These are phyloP conservation scores for Gaeumannomyces sp. DNA, from an alignment of 2,329 filamentous ascomycete genomes.

Conservation along the genomic window DNA sequence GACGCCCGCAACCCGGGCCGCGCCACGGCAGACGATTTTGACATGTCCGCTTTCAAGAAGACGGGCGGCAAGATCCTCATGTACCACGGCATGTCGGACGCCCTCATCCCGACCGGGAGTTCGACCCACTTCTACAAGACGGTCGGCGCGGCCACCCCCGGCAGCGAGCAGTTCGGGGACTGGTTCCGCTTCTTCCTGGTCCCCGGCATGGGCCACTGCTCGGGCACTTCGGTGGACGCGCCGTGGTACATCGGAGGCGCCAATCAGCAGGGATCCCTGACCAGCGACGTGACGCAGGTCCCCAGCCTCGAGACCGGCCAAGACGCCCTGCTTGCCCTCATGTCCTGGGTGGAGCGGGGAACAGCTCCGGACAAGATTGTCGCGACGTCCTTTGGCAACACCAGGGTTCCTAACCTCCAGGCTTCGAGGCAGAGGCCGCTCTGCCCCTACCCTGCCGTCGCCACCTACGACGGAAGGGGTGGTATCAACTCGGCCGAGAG, in stretches of 20 bases:
- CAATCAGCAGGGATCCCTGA: conserved; percentile 22
- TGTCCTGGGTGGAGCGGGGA: conserved; percentile 32
- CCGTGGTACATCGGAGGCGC: conserved; percentile 34
- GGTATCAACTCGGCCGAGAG: conserved; percentile 22
- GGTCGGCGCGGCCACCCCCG: conserved; percentile 21
- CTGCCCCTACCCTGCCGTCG: conserved; percentile 28
- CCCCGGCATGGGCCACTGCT: conserved; percentile 49
- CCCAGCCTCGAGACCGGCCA: conserved; percentile 28
- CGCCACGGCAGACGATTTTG: conserved; percentile 31
- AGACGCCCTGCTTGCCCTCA: conserved; percentile 31
- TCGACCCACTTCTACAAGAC: conserved; percentile 29
- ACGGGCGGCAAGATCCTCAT: conserved; percentile 38
- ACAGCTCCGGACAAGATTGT: conserved; percentile 19
- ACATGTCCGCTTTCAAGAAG: conserved; percentile 31
- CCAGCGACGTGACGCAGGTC: conserved; percentile 17
- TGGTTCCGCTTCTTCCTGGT: conserved; percentile 48
- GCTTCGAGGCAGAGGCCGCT: conserved; percentile 31
- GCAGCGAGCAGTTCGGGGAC: conserved; percentile 31
- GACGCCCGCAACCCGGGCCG: conserved; percentile 30
- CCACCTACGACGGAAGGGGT: conserved; percentile 24
- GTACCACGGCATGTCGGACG: conserved; percentile 40
- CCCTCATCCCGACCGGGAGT: conserved; percentile 31
- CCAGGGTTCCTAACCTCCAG: conserved; percentile 9
- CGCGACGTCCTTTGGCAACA: conserved; percentile 18
- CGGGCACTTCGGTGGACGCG: conserved; percentile 26